Conservation (phyloP, 2,329 filamentous ascomycete species). For the Cercospora janseana region DNA sequence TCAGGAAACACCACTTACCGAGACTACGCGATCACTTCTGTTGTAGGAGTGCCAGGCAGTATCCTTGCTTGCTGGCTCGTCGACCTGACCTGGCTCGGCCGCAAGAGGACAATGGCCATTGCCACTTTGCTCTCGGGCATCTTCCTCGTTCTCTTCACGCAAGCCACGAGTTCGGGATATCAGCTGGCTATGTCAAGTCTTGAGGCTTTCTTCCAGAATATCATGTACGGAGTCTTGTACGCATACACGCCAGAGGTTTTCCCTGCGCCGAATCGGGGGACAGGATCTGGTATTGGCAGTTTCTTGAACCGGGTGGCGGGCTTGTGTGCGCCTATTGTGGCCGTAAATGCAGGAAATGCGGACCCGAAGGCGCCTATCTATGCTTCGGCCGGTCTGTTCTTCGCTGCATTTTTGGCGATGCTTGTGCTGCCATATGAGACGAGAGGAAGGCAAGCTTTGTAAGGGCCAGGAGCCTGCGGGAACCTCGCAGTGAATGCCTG, state of each 20-base stretch:
- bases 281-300: conserved; percentile 69
- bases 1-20: conserved; percentile 58
- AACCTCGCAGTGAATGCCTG: too few relatives aligned
- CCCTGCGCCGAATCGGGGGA: conserved; percentile 68
- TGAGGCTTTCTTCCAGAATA: conserved; percentile 69
- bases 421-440: conserved; percentile 46
- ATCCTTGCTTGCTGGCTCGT: conserved; percentile 73
- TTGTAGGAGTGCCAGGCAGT: conserved; percentile 74
- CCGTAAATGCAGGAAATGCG: conserved; percentile 44
- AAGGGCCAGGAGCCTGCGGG: too few relatives aligned
- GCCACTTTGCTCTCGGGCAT: conserved; percentile 66
- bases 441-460: conserved; percentile 44
- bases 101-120: conserved; percentile 68
- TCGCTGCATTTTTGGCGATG: conserved; percentile 46
- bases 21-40: conserved; percentile 77
- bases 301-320: conserved; percentile 69
- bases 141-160: conserved; percentile 65
- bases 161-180: conserved; percentile 55
- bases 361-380: conserved; percentile 46
- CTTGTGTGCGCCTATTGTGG: conserved; percentile 66
- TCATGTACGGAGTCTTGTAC: conserved; percentile 69
- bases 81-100: conserved; percentile 67
- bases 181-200: conserved; percentile 56
- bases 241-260: conserved; percentile 77
- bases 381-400: conserved; percentile 44